Evolutionary conservation across 345 rosid genomes (phyloP), one percentile per base, ranked within the genome.

Genomic region (Populus tremula): DNA sequence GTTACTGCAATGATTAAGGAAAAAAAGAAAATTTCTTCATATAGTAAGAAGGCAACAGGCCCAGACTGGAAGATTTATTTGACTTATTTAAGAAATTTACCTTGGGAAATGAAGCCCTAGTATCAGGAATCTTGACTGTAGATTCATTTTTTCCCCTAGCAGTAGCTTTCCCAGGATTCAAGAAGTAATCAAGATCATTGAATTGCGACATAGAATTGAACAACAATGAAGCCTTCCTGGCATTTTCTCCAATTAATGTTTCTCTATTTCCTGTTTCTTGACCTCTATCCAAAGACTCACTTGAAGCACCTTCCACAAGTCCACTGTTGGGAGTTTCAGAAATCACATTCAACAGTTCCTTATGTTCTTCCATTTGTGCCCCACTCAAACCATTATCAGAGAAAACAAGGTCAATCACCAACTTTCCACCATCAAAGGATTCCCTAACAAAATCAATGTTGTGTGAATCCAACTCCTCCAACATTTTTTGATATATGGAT

Each of bases 111-210:
- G 66, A 67, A 80, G 69, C 85, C 70, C 67, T 49, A n/a, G 71
- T 69, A 68, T 62, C 53, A 69, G 76, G 59, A 74, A 79, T 86
- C 71, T 73, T 77, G 33, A 67, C 82, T 76, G 78, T 69, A 69
- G 77, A 73, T 75, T 76, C 87, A 33, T 69, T 56, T 83, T 81
- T 87, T 77, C 77, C 85, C 74, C 81, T 80, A 25, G 70, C 69
- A 75, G 76, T 83, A 80, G 82, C 86, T 86, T 88, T 90, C 63
- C 68, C 84, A 77, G 91, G 97, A 88, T 91, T 91, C 91, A 93
- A 87, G 92, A 92, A 92, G 79, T 92, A 92, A n/a, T 85, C 90
- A 66, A 96, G 93, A 84, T 91, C 98, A 85, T 85, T 88, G 85
- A 88, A 91, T 70, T 87, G 85, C 53, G 94, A 87, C 92, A 86